phyloP scores from a whole-genome alignment of 1,284 basidiomycete species.

The Amylostereum areolatum region DNA sequence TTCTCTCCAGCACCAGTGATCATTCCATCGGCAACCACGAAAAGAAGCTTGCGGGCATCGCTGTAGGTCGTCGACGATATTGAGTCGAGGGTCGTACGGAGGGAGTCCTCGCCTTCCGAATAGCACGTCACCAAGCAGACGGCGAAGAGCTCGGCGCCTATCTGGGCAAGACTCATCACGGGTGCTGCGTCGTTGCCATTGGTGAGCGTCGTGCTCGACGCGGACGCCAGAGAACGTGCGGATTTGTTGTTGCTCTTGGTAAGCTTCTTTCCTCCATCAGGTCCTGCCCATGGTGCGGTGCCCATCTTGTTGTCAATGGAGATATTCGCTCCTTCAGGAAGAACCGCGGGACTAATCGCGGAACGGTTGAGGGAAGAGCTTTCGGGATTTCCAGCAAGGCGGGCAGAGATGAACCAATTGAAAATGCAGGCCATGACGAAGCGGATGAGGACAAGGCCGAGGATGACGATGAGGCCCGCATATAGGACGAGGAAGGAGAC shows the following conservation, averaged over 20 bases:
- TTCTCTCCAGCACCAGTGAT: slow-evolving; percentile 97
- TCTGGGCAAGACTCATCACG: slow-evolving; percentile 78
- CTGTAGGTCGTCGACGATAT: slow-evolving; percentile 90
- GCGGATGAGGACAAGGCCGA: slow-evolving; percentile 84
- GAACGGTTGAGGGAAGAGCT: slow-evolving; percentile 63
- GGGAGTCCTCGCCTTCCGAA: slow-evolving; percentile 91
- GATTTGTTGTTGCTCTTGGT: slow-evolving; percentile 33
- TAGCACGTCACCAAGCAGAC: slow-evolving; percentile 97
- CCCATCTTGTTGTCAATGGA: slow-evolving; percentile 84
- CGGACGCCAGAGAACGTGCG: slow-evolving; percentile 38
- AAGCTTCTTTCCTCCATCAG: slow-evolving; percentile 45
- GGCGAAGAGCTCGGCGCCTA: slow-evolving; percentile 91
- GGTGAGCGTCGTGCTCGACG: slow-evolving; percentile 49
- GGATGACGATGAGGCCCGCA: slow-evolving; percentile 85
- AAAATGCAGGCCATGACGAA: slow-evolving; percentile 97
- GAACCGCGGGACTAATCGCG: slow-evolving; percentile 87
- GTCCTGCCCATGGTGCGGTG: slow-evolving; percentile 88
- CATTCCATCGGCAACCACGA: slow-evolving; percentile 98
- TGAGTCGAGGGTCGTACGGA: slow-evolving; percentile 89
- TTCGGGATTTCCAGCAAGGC: slow-evolving; percentile 70
- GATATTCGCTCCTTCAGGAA: slow-evolving; percentile 92
- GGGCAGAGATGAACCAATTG: slow-evolving; percentile 89
- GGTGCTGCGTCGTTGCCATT: slow-evolving; percentile 45
- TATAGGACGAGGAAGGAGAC: slow-evolving; percentile 89
- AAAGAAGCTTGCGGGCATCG: slow-evolving; percentile 87